A percentile compares a stretch with the other conserved stretches of the same genome.
phyloP scores from a whole-genome alignment of 176 grass and related monocot species.

The Pontederia paniculata region DNA sequence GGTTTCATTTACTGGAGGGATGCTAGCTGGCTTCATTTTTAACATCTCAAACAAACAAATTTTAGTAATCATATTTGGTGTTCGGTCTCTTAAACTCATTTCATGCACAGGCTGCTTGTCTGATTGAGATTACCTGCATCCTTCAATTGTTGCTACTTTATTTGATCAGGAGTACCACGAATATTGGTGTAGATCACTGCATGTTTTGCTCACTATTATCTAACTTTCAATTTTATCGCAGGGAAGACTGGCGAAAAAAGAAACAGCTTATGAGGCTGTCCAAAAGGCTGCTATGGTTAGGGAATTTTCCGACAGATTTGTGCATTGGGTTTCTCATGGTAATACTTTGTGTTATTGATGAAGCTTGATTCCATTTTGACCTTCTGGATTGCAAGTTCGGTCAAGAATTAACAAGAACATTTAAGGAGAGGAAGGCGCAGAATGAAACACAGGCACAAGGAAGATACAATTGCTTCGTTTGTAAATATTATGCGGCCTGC shows the following conservation, averaged over 20 bases:
- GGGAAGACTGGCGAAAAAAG: not conserved
- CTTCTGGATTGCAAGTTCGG: not conserved
- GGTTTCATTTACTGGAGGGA: too few species aligned
- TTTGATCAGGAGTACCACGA: too few species aligned
- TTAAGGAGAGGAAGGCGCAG: not conserved
- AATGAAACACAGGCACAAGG: too few species aligned
- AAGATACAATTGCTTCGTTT: too few species aligned
- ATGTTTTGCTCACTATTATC: not conserved
- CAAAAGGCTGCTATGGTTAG: not conserved
- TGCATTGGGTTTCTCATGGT: not conserved
- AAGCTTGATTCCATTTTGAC: not conserved
- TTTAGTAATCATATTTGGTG: too few species aligned
- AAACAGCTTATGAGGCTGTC: not conserved
- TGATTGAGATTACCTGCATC: too few species aligned
- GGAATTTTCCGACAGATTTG: conserved; percentile 5
- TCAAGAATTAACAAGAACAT: too few species aligned
- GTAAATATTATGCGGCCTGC: too few species aligned
- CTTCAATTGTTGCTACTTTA: not conserved
- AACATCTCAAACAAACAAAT: too few species aligned
- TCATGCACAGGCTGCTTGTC: too few species aligned
- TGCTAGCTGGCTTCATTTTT: too few species aligned
- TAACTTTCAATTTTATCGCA: not conserved
- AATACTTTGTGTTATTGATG: conserved; percentile 11
- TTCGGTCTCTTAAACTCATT: too few species aligned
- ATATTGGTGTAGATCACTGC: not conserved